Base-by-base conservation (phyloP, 352 stramenopile genomes). In the Phytophthora ramorum region DNA sequence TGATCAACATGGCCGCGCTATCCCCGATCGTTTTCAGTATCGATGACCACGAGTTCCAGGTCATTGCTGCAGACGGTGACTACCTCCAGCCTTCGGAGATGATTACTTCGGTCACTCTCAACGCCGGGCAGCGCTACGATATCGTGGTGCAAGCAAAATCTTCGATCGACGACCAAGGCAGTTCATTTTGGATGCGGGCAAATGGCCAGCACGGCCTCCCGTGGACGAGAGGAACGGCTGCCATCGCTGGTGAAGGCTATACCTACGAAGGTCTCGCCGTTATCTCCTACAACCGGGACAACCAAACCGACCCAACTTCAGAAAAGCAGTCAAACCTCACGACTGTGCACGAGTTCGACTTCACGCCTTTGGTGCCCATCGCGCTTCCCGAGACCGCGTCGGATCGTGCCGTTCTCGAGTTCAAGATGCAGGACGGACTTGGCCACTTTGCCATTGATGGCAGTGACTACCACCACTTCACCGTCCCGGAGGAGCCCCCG, bases 1-100 rank as follows among this genome's bases (percentile, higher is more conserved):
- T 83, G 1, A 78, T 83, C 43, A 83, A 83, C 32, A 76, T 75
- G 64, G 63, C 58, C 2, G 75, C 68, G 3, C 44, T 83, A 44
- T 65, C 75, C 7, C 55, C 71, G 22, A 69, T 78, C 45, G 55
- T 68, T 8, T 72, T 83, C 49, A 83, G 75, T 47, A 71, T 83
- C 17, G 75, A 83, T 34, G 64, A 63, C 14, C 75, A 83, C 44
- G 49, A 65, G 22, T 76, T 83, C 44, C 62, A 37, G 4, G 75
- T 83, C 9, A 58, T 83, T 44, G 65, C 71, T 26, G 60, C 65
- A 20, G 75, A 83, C 24, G 57, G 62, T 7, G 67, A 78, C 12
- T 32, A 56, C 4, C 63, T 83, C 12, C 28, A 75, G 48, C 63
- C 75, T 10, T 76, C 68, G 6, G 22, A 68, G 12, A 54, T 65